Conservation (phyloP, 257 asterid species). For the Solanum sejunctum region DNA sequence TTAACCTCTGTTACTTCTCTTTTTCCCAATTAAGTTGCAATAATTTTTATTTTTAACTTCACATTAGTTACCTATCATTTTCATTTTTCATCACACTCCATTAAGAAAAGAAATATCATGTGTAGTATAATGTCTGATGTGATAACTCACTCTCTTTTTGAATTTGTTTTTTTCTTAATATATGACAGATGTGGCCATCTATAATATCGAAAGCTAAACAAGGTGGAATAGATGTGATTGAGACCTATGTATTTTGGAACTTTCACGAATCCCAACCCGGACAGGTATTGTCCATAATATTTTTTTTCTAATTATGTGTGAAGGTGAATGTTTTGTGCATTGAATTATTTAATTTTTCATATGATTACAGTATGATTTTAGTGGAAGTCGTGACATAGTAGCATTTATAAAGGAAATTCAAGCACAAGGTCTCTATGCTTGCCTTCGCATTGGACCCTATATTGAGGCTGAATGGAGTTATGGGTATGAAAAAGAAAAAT, state of each 20-base stretch:
- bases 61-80: not conserved
- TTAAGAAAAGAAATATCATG: not conserved
- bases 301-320: not conserved
- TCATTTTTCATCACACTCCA: not conserved
- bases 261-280: constrained; percentile 69
- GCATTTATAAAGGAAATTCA: constrained; percentile 54
- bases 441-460: constrained; percentile 82
- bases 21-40: not conserved
- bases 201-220: constrained; percentile 56
- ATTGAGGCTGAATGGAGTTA: constrained; percentile 77
- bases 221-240: constrained; percentile 73
- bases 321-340: not conserved
- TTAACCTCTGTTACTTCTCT: no score
- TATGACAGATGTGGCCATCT: constrained; percentile 72
- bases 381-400: constrained; percentile 50
- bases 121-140: not conserved
- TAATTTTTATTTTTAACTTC: not conserved
- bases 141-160: not conserved
- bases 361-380: constrained; percentile 57
- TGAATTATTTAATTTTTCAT: not conserved
- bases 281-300: constrained; percentile 19
- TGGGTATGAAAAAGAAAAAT: constrained; percentile 31
- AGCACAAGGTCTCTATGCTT: constrained; percentile 68
- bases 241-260: constrained; percentile 85
- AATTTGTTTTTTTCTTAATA: not conserved